phyloP scores from a whole-genome alignment of 176 grass and related monocot genomes.

The Saccharum officinarum region DNA sequence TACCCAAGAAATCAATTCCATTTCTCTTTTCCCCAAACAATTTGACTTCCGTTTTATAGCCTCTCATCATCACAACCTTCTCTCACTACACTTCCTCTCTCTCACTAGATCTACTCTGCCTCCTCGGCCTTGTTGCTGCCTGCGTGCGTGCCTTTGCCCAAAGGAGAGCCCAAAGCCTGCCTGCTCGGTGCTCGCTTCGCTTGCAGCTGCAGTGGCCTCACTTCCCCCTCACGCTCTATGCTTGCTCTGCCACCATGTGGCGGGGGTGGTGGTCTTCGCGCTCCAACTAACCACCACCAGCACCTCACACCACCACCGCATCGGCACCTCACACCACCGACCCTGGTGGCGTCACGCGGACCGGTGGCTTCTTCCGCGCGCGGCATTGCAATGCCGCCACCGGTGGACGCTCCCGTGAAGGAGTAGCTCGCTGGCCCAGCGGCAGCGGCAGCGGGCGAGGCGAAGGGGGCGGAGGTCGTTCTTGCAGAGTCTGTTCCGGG shows the following conservation, averaged over 20 bases:
- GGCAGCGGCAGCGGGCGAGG: neutral
- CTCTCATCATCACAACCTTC: conserved; percentile 15
- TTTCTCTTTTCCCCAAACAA: conserved; percentile 17
- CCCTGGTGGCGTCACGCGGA: conserved; percentile 25
- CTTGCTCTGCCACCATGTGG: conserved; percentile 51
- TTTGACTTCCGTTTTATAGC: conserved; percentile 55
- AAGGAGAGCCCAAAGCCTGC: neutral
- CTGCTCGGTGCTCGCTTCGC: conserved; percentile 1
- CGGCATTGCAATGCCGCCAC: conserved; percentile 57
- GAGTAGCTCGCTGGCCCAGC: neutral
- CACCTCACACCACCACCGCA: neutral
- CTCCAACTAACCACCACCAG: conserved; percentile 29
- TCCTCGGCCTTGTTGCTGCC: conserved; percentile 5
- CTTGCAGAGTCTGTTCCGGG: neutral
- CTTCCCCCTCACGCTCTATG: conserved; percentile 25
- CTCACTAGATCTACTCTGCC: no score
- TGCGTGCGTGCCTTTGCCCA: neutral
- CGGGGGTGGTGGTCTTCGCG: neutral
- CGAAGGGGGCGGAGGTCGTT: neutral
- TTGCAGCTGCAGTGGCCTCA: conserved; percentile 8
- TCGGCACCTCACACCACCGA: neutral
- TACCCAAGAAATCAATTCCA: neutral
- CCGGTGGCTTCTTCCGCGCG: conserved; percentile 11
- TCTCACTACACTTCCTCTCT: neutral
- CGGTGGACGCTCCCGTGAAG: conserved; percentile 11